A percentile compares a stretch with the other conserved stretches of the same genome.
Conservation (phyloP, 192 early-diverging fungal genomes). For the Mortierella hygrophila region DNA sequence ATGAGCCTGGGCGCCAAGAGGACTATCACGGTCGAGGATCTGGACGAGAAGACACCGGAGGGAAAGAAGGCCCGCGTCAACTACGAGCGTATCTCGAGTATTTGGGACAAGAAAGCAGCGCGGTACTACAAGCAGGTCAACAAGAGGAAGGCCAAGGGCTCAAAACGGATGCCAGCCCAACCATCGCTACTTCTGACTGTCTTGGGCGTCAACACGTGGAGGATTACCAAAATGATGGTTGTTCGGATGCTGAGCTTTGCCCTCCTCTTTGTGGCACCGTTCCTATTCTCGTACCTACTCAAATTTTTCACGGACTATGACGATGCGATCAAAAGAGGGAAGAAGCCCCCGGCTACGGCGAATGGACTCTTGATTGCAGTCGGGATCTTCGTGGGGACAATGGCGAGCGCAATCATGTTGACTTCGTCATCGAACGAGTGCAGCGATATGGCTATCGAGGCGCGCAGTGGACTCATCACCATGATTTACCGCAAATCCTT, state of each 20-base stretch:
- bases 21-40: slow-evolving; percentile 75
- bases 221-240: slow-evolving; percentile 22
- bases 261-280: slow-evolving; percentile 26
- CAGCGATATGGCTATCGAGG: slow-evolving; percentile 74
- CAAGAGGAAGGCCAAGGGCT: neutral
- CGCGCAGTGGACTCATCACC: slow-evolving; percentile 75
- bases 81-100: slow-evolving; percentile 17
- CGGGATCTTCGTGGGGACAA: slow-evolving; percentile 37
- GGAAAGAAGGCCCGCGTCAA: slow-evolving; percentile 19
- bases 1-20: slow-evolving; percentile 81
- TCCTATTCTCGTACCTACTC: slow-evolving; percentile 34
- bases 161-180: neutral
- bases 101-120: slow-evolving; percentile 18
- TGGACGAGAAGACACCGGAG: slow-evolving; percentile 40
- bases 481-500: slow-evolving; percentile 88
- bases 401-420: slow-evolving; percentile 29
- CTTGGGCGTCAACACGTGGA: slow-evolving; percentile 17
- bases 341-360: slow-evolving; percentile 14
- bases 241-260: slow-evolving; percentile 26
- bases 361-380: slow-evolving; percentile 24
- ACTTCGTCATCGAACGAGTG: slow-evolving; percentile 23
- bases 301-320: slow-evolving; percentile 41
- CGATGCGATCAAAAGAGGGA: slow-evolving; percentile 40
- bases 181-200: slow-evolving; percentile 33
- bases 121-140: neutral